Evolutionary conservation across 768 basidiomycete species (phyloP).

Genomic region (Cantharellus cinnabarinus): DNA sequence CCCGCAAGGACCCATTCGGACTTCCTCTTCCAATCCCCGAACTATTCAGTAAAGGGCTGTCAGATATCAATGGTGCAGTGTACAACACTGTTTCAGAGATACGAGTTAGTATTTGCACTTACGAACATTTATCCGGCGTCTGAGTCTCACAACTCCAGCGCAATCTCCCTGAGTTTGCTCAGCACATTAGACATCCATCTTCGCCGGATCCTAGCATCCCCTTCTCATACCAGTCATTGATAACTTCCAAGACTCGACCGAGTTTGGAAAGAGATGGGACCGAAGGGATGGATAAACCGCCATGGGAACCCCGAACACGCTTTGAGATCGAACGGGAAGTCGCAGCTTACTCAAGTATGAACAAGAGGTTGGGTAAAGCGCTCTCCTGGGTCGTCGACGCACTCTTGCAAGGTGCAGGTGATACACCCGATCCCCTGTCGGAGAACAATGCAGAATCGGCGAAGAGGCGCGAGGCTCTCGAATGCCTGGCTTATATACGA

Average conservation of each 20-base stretch:
- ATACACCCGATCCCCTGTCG: conserved; percentile 13
- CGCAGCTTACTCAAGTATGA: conserved; percentile 29
- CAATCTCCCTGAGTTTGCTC: conserved; percentile 5
- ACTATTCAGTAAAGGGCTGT: conserved; percentile 44
- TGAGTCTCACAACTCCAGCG: conserved; percentile 11
- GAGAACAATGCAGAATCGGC: conserved; percentile 20
- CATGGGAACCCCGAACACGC: conserved; percentile 50
- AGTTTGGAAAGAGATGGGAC: too few relatives aligned
- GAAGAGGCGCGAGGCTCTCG: conserved; percentile 40
- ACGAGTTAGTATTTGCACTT: conserved; percentile 27
- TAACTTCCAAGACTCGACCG: too few relatives aligned
- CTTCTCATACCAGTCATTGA: not conserved
- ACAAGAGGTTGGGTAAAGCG: conserved; percentile 46
- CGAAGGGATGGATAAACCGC: conserved; percentile 15
- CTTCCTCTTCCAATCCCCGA: conserved; percentile 30
- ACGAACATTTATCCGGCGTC: conserved; percentile 9
- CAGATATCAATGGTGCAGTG: conserved; percentile 71
- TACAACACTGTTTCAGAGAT: conserved; percentile 64
- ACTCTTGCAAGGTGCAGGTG: conserved; percentile 21
- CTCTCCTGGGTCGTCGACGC: conserved; percentile 57
- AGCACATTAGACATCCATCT: not conserved
- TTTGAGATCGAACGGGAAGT: conserved; percentile 52
- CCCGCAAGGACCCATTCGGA: not conserved
- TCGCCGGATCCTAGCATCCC: conserved; percentile 9
- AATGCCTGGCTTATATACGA: conserved; percentile 56